Evolutionary conservation across 208 protist genomes (phyloP).

Genomic region (Acanthamoeba triangularis): DNA sequence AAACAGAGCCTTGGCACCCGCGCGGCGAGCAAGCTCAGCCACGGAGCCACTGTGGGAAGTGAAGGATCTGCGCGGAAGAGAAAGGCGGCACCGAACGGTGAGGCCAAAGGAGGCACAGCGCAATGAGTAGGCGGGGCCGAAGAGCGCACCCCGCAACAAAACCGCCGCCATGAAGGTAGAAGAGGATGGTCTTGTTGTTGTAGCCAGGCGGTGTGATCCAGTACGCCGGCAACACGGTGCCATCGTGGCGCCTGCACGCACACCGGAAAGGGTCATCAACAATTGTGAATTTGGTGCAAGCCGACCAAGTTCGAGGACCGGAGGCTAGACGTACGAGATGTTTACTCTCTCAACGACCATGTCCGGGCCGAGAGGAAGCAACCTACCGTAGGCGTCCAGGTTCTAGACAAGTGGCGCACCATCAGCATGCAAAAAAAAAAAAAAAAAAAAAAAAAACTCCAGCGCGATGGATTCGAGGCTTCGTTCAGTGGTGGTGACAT

Average conservation of each 20-base stretch:
- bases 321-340: conserved; percentile 21
- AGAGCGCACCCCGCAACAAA: conserved; percentile 18
- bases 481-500: neutral
- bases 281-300: neutral
- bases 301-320: neutral
- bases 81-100: neutral
- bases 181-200: conserved; percentile 35
- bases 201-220: neutral
- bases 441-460: neutral
- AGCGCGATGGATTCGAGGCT: conserved; percentile 34
- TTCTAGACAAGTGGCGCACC: neutral
- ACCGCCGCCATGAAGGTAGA: conserved; percentile 61
- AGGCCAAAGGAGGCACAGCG: neutral
- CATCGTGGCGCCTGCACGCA: neutral
- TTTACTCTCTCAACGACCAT: neutral
- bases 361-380: neutral
- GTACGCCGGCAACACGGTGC: conserved; percentile 2
- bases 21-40: conserved; percentile 28
- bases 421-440: neutral
- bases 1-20: conserved; percentile 24
- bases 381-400: neutral
- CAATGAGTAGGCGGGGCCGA: neutral
- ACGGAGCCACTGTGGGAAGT: neutral
- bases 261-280: neutral
- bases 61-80: neutral